Evolutionary conservation across 768 basidiomycete genomes (phyloP).

Genomic region (Suillus plorans): DNA sequence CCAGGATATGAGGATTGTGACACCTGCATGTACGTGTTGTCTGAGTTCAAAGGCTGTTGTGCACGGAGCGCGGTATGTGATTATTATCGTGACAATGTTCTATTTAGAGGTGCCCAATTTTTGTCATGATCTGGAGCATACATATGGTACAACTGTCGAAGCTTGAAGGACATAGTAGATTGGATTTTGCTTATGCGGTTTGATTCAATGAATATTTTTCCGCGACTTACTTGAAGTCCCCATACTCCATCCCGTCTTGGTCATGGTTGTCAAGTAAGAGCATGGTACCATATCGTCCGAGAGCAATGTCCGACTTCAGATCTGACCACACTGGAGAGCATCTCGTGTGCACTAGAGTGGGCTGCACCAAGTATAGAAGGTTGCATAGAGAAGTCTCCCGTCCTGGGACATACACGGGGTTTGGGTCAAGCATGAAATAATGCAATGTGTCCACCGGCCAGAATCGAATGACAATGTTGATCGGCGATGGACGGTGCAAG

Average conservation of each 20-base stretch:
- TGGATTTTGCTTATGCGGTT: too few relatives aligned
- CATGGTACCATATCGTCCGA: conserved; percentile 61
- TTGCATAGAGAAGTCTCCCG: conserved; percentile 30
- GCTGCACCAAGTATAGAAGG: conserved; percentile 45
- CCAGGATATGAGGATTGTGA: too few relatives aligned
- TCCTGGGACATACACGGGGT: conserved; percentile 33
- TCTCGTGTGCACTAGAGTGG: conserved; percentile 38
- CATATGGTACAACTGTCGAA: too few relatives aligned
- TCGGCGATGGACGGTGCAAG: conserved; percentile 25
- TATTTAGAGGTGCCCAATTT: too few relatives aligned
- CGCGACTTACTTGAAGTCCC: too few relatives aligned
- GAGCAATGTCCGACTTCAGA: conserved; percentile 44
- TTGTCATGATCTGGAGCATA: too few relatives aligned
- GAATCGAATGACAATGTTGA: conserved; percentile 60
- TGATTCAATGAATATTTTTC: too few relatives aligned
- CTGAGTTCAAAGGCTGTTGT: too few relatives aligned
- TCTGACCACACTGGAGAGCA: conserved; percentile 59
- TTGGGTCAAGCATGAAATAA: conserved; percentile 52
- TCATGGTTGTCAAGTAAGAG: conserved; percentile 68
- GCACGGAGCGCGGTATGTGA: too few relatives aligned
- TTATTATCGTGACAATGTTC: too few relatives aligned
- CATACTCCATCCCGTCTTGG: conserved; percentile 45
- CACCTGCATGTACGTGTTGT: too few relatives aligned
- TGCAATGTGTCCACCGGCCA: conserved; percentile 76
- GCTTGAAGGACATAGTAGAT: too few relatives aligned